Evolutionary conservation across 176 grass and related monocot species (phyloP).

Genomic region (Aegilops bicornis): DNA sequence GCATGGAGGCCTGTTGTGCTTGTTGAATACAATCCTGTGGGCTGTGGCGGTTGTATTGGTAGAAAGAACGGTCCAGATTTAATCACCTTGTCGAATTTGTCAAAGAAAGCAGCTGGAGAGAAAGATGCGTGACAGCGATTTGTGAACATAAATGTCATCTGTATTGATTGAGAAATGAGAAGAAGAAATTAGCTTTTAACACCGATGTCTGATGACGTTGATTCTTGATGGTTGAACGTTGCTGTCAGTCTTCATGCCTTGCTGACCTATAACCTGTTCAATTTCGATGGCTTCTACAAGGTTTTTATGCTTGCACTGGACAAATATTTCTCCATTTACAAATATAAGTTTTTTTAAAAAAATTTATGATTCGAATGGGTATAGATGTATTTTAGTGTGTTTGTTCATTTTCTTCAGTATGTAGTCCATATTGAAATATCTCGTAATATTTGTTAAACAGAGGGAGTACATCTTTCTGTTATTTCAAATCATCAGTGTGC

Average conservation of each 20-base stretch:
- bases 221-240: constrained; percentile 6
- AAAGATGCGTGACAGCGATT: background rate
- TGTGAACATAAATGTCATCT: constrained; percentile 22
- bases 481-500: too few species aligned
- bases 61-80: constrained; percentile 26
- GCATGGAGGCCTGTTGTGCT: constrained; percentile 27
- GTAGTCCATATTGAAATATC: too few species aligned
- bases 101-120: constrained; percentile 1
- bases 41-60: background rate
- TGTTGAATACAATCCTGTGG: constrained; percentile 3
- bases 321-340: background rate
- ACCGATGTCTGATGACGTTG: background rate
- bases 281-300: background rate
- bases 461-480: too few species aligned
- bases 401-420: too few species aligned
- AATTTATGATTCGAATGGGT: too few species aligned
- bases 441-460: too few species aligned
- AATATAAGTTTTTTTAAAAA: too few species aligned
- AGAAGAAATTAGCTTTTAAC: constrained; percentile 7
- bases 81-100: constrained; percentile 3
- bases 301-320: background rate
- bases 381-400: too few species aligned
- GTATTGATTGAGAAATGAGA: constrained; percentile 20
- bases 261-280: background rate
- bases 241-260: background rate